These are phyloP conservation scores for Zalerion maritima DNA, from an alignment of 495 filamentous ascomycete genomes.

Conservation along the genomic window DNA sequence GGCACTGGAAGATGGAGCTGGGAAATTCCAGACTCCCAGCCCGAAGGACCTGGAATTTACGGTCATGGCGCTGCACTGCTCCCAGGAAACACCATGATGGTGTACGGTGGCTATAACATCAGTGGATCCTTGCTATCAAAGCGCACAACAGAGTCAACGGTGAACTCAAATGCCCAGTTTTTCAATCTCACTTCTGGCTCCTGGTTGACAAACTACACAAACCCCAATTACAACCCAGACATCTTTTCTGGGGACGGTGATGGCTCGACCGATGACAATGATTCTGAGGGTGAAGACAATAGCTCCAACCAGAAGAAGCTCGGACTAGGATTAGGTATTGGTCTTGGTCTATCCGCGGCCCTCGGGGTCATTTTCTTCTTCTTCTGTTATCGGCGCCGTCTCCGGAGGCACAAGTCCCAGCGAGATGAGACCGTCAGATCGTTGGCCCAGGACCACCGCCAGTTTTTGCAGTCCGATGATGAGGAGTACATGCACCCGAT, in stretches of 20 bases:
- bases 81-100: constrained; percentile 79
- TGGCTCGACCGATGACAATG: constrained; percentile 1
- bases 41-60: constrained; percentile 46
- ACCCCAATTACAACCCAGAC: constrained; percentile 25
- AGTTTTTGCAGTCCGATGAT: constrained; percentile 15
- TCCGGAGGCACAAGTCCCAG: constrained; percentile 18
- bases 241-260: not conserved
- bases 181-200: constrained; percentile 62
- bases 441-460: constrained; percentile 23
- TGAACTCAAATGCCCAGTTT: too few species aligned
- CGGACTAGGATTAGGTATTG: constrained; percentile 62
- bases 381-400: constrained; percentile 43
- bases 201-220: constrained; percentile 58
- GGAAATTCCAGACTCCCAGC: constrained; percentile 43
- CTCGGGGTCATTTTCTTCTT: constrained; percentile 34
- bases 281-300: constrained; percentile 9
- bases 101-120: constrained; percentile 69
- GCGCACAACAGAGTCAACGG: too few species aligned
- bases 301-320: constrained; percentile 30
- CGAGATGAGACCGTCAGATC: constrained; percentile 24
- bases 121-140: too few species aligned
- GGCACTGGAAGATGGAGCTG: constrained; percentile 59
- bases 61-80: constrained; percentile 78
- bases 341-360: constrained; percentile 45
- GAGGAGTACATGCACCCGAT: constrained; percentile 47